Percentiles rank a stretch among this genome's conserved stretches.
These are phyloP conservation scores for Berkeleyomyces basicola DNA, from an alignment of 2,329 filamentous ascomycete species.

Conservation along the genomic window DNA sequence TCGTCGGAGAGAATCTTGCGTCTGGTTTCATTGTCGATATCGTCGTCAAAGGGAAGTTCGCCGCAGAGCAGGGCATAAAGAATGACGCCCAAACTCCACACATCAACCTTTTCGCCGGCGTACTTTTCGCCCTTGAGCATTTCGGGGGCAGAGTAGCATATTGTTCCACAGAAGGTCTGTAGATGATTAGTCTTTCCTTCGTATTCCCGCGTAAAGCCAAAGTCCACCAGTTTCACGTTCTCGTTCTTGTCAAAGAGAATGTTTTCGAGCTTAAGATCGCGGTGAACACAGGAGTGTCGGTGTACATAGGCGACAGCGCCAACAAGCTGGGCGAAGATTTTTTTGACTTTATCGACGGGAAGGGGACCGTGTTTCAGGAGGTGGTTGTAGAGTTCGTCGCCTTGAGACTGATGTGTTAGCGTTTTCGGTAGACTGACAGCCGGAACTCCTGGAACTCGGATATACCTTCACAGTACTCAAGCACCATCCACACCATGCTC, in stretches of 20 bases:
- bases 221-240: conserved; percentile 95
- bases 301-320: conserved; percentile 93
- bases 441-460: conserved; percentile 2
- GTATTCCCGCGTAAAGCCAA: conserved; percentile 95
- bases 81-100: conserved; percentile 82
- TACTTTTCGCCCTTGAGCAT: conserved; percentile 99
- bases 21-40: conserved; percentile 79
- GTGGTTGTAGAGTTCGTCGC: conserved; percentile 95
- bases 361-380: conserved; percentile 75
- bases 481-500: conserved; percentile 80
- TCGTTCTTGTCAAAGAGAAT: conserved; percentile 76
- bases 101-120: conserved; percentile 91
- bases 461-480: conserved; percentile 88
- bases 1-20: conserved; percentile 72
- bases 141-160: conserved; percentile 94
- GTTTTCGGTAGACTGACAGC: background rate
- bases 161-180: conserved; percentile 93
- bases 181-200: conserved; percentile 87
- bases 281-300: conserved; percentile 85
- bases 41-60: conserved; percentile 88
- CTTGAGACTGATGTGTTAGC: conserved; percentile 26
- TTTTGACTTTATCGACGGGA: conserved; percentile 73
- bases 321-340: conserved; percentile 88
- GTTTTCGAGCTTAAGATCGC: conserved; percentile 80
- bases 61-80: conserved; percentile 68